These are phyloP conservation scores for Solanum phureja DNA, from an alignment of 257 asterid genomes.

Conservation along the genomic window DNA sequence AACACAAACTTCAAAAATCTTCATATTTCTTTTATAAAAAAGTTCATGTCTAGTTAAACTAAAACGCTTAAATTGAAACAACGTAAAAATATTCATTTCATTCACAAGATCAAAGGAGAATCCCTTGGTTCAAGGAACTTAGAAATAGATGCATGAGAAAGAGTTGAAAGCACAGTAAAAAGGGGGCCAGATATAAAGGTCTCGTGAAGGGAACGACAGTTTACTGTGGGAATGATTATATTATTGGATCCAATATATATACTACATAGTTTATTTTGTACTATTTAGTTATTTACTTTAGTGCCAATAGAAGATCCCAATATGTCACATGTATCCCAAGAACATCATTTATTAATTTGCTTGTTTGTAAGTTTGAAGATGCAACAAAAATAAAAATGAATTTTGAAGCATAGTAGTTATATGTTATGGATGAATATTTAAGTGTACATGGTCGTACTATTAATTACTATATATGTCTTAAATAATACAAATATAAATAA, in stretches of 20 bases:
- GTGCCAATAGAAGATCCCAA: neutral
- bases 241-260: neutral
- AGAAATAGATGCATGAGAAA: neutral
- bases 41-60: neutral
- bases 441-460: neutral
- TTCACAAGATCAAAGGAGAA: neutral
- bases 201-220: neutral
- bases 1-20: neutral
- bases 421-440: neutral
- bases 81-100: neutral
- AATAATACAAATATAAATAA: no score
- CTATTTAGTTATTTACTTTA: neutral
- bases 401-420: neutral
- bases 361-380: neutral
- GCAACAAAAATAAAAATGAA: neutral
- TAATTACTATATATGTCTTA: neutral
- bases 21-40: no score
- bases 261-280: neutral
- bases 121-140: neutral
- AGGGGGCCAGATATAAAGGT: neutral
- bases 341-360: neutral
- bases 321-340: neutral
- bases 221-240: neutral
- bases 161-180: neutral
- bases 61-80: neutral